Evolutionary conservation across 73 alveolate species (phyloP).

Genomic region (Loxodes magnus): DNA sequence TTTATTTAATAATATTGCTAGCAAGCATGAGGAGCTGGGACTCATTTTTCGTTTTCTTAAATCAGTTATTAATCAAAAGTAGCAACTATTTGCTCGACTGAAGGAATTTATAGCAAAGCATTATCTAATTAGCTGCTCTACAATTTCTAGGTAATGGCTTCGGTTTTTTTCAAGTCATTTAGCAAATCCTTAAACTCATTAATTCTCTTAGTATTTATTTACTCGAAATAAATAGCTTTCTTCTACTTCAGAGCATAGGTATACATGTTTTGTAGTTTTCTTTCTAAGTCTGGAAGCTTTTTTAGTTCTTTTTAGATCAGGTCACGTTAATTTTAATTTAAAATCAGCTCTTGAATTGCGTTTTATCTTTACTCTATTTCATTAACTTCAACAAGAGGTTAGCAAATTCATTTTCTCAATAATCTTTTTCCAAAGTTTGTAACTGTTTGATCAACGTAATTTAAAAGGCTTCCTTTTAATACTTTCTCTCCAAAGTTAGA

Average conservation of each 20-base stretch:
- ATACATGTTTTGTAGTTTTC: conserved; percentile 33
- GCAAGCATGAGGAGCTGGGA: too few species aligned
- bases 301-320: conserved; percentile 43
- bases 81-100: too few species aligned
- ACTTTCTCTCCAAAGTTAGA: conserved; percentile 25
- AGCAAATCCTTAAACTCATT: conserved; percentile 58
- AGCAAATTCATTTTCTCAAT: conserved; percentile 69
- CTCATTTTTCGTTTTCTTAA: too few species aligned
- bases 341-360: conserved; percentile 74
- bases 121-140: too few species aligned
- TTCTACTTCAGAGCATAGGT: conserved; percentile 39
- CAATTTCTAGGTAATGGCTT: too few species aligned
- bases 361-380: conserved; percentile 64
- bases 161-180: conserved; percentile 27
- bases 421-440: conserved; percentile 55
- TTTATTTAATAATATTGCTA: too few species aligned
- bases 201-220: conserved; percentile 53
- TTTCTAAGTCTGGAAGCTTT: conserved; percentile 56
- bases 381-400: conserved; percentile 58
- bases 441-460: conserved; percentile 3
- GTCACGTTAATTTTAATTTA: conserved; percentile 43
- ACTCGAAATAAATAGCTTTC: conserved; percentile 86
- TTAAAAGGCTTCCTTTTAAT: conserved; percentile 8
- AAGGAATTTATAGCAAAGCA: too few species aligned
- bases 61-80: too few species aligned